These are phyloP conservation scores for Capronia americana DNA, from an alignment of 2,329 filamentous ascomycete genomes.

Conservation along the genomic window DNA sequence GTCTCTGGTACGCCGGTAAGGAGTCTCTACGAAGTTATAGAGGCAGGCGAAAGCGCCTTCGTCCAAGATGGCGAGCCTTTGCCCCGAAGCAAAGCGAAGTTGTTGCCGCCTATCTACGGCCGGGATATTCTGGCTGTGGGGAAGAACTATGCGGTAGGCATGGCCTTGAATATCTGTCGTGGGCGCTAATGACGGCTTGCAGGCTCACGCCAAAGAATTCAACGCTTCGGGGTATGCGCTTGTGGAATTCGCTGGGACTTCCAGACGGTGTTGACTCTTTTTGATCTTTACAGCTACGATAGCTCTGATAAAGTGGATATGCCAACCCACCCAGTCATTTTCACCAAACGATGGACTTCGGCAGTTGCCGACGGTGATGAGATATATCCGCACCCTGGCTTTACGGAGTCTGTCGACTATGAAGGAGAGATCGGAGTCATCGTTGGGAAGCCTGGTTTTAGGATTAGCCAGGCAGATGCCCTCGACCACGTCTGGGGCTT, in stretches of 20 bases:
- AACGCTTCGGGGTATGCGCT: constrained; percentile 61
- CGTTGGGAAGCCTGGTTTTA: constrained; percentile 58
- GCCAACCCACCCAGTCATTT: constrained; percentile 44
- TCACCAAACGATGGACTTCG: constrained; percentile 48
- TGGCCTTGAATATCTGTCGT: constrained; percentile 13
- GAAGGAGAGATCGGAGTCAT: constrained; percentile 65
- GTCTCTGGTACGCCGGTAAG: constrained; percentile 55
- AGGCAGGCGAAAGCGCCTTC: constrained; percentile 52
- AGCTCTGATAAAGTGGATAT: constrained; percentile 64
- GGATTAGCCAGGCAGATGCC: constrained; percentile 54
- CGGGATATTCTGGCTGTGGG: constrained; percentile 39
- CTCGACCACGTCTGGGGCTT: constrained; percentile 63
- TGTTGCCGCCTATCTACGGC: constrained; percentile 46
- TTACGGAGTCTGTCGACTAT: constrained; percentile 61
- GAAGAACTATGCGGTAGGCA: constrained; percentile 62
- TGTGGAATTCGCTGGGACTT: too few species aligned
- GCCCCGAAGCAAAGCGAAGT: constrained; percentile 43
- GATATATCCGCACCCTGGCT: constrained; percentile 55
- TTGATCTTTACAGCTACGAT: constrained; percentile 55
- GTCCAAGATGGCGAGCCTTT: constrained; percentile 45
- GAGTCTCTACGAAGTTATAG: constrained; percentile 61
- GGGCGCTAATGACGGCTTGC: neutral
- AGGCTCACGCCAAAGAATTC: constrained; percentile 64
- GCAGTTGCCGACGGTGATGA: constrained; percentile 57
- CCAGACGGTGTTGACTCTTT: neutral